Evolutionary conservation across 768 basidiomycete species (phyloP).

Genomic region (Panaeolus papilionaceus): DNA sequence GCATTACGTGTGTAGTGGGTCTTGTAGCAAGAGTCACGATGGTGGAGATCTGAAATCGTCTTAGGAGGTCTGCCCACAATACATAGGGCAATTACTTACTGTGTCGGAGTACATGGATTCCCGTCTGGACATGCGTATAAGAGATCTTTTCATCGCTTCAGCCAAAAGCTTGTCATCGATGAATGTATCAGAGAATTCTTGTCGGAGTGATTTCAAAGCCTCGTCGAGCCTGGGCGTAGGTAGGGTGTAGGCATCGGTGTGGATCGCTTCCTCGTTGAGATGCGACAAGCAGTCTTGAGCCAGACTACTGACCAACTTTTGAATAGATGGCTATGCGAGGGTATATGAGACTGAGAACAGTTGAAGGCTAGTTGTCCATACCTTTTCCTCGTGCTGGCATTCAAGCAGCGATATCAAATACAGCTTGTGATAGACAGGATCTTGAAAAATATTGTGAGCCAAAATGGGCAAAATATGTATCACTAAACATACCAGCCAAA

Average conservation of each 20-base stretch:
- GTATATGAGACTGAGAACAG: background rate
- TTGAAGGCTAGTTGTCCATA: constrained; percentile 28
- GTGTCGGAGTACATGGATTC: constrained; percentile 53
- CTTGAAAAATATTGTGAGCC: constrained; percentile 38
- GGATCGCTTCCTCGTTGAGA: constrained; percentile 68
- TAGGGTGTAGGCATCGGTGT: constrained; percentile 65
- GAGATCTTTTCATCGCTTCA: constrained; percentile 49
- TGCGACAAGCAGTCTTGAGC: constrained; percentile 65
- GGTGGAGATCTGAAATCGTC: constrained; percentile 54
- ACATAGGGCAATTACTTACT: constrained; percentile 38
- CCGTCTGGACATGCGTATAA: constrained; percentile 49
- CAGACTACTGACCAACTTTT: constrained; percentile 69
- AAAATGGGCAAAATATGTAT: constrained; percentile 4
- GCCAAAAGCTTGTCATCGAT: constrained; percentile 49
- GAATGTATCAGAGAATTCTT: constrained; percentile 53
- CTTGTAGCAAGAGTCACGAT: constrained; percentile 66
- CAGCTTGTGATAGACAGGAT: constrained; percentile 58
- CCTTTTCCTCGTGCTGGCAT: constrained; percentile 89
- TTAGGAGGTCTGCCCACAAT: constrained; percentile 13
- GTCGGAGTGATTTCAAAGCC: constrained; percentile 53
- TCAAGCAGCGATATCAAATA: constrained; percentile 71
- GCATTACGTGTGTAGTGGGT: constrained; percentile 74
- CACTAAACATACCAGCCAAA: constrained; percentile 57
- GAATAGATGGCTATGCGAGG: constrained; percentile 67
- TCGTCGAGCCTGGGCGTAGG: constrained; percentile 51